These are phyloP conservation scores for Phenoliferia sp. DNA, from an alignment of 1,284 basidiomycete species.

Conservation along the genomic window DNA sequence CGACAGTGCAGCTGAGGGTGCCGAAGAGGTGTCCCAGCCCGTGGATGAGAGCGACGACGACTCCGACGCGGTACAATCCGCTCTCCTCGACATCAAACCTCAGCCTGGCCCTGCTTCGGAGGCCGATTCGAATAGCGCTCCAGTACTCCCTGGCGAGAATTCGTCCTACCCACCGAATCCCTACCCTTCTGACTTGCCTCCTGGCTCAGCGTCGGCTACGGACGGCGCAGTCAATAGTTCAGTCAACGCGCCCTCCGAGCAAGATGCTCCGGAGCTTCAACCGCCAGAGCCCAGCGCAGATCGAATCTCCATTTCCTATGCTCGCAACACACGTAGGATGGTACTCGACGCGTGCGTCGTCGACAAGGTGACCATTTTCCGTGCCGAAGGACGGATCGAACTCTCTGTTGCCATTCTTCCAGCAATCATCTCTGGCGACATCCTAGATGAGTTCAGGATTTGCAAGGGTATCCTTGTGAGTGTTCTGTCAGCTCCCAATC, in stretches of 20 bases:
- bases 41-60: constrained; percentile 6
- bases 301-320: constrained; percentile 83
- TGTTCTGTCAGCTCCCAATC: not conserved
- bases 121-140: not conserved
- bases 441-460: constrained; percentile 50
- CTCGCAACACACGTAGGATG: constrained; percentile 75
- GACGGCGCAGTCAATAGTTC: not conserved
- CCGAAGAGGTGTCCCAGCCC: not conserved
- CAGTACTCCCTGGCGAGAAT: not conserved
- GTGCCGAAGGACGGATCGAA: constrained; percentile 79
- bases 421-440: constrained; percentile 39
- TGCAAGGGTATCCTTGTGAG: constrained; percentile 64
- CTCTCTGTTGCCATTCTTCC: constrained; percentile 58
- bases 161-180: not conserved
- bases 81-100: not conserved
- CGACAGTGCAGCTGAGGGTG: not conserved
- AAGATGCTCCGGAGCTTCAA: not conserved
- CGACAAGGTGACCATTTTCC: constrained; percentile 69
- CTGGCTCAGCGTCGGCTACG: not conserved
- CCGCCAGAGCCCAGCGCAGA: constrained; percentile 45
- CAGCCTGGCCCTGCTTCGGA: not conserved
- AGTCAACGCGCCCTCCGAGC: constrained; percentile 6
- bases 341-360: constrained; percentile 85
- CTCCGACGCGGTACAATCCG: constrained; percentile 2
- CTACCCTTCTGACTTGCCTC: not conserved